Percentiles rank a stretch among this genome's conserved stretches.
Evolutionary conservation across 768 basidiomycete species (phyloP).

Genomic region (Hygrocybe punicea): DNA sequence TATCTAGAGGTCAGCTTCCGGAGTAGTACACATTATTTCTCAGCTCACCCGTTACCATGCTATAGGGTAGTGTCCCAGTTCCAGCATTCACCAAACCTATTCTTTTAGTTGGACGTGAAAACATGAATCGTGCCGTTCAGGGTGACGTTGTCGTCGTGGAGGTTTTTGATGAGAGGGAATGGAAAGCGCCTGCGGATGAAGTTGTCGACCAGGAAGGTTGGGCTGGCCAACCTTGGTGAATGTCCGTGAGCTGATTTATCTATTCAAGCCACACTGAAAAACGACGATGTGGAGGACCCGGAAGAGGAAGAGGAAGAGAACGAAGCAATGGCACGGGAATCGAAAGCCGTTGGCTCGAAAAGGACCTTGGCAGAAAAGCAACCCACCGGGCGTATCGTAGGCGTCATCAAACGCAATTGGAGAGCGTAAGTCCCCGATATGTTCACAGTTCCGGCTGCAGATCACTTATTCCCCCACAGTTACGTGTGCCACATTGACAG

Average conservation of each 20-base stretch:
- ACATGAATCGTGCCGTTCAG: slow-evolving; percentile 93
- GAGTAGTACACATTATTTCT: not conserved
- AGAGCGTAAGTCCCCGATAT: slow-evolving; percentile 61
- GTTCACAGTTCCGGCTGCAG: slow-evolving; percentile 1
- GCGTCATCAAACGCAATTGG: slow-evolving; percentile 94
- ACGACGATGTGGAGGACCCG: slow-evolving; percentile 83
- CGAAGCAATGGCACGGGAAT: slow-evolving; percentile 41
- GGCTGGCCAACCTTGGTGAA: slow-evolving; percentile 14
- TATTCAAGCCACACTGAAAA: slow-evolving; percentile 67
- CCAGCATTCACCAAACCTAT: slow-evolving; percentile 73
- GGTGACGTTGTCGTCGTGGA: slow-evolving; percentile 93
- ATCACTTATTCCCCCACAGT: slow-evolving; percentile 33
- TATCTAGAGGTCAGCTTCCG: slow-evolving; percentile 74
- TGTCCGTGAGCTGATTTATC: not conserved
- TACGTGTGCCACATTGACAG: slow-evolving; percentile 95
- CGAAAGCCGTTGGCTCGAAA: slow-evolving; percentile 37
- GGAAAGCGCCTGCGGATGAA: slow-evolving; percentile 89
- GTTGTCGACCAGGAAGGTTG: slow-evolving; percentile 90
- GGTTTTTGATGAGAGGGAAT: slow-evolving; percentile 80
- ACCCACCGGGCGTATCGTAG: slow-evolving; percentile 89
- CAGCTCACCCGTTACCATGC: not conserved
- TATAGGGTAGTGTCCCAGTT: slow-evolving; percentile 75
- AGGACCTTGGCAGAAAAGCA: slow-evolving; percentile 57
- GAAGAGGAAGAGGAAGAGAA: slow-evolving; percentile 51
- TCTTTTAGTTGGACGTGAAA: slow-evolving; percentile 80